Conservation (phyloP, 169 alveolate genomes). For the Cryptosporidium canis region DNA sequence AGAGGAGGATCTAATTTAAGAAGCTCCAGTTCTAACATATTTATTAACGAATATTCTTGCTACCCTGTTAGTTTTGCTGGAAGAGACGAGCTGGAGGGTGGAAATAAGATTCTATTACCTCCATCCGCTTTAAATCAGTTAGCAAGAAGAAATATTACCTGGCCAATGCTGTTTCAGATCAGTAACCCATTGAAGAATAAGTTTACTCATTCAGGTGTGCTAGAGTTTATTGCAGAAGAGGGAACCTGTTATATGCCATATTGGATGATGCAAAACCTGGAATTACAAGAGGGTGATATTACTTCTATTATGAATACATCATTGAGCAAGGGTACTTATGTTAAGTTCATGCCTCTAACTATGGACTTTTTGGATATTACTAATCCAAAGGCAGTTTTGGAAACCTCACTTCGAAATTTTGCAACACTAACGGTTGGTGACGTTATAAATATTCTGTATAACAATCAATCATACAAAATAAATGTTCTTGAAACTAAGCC, state of each 20-base stretch:
- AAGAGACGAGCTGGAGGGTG: conserved; percentile 85
- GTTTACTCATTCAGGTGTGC: conserved; percentile 92
- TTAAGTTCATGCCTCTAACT: conserved; percentile 89
- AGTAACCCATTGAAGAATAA: conserved; percentile 80
- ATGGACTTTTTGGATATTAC: conserved; percentile 92
- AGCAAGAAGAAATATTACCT: conserved; percentile 86
- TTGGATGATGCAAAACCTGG: conserved; percentile 93
- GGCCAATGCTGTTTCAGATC: conserved; percentile 88
- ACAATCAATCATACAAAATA: conserved; percentile 86
- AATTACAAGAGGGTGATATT: conserved; percentile 88
- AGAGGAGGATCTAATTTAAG: neutral
- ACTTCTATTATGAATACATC: conserved; percentile 86
- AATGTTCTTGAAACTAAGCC: conserved; percentile 90
- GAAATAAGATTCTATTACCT: conserved; percentile 85
- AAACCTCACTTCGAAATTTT: conserved; percentile 90
- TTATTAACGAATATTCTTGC: conserved; percentile 79
- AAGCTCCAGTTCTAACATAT: conserved; percentile 15
- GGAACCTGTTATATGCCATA: conserved; percentile 93
- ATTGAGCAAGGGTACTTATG: conserved; percentile 89
- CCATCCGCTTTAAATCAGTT: conserved; percentile 85
- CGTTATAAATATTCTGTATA: conserved; percentile 88
- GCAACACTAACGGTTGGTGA: conserved; percentile 93
- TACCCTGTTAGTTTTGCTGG: conserved; percentile 87
- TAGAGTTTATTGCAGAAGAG: conserved; percentile 93
- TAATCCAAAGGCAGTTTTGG: conserved; percentile 95